Conservation (phyloP, 331 rosid genomes). For the Phaseolus coccineus region DNA sequence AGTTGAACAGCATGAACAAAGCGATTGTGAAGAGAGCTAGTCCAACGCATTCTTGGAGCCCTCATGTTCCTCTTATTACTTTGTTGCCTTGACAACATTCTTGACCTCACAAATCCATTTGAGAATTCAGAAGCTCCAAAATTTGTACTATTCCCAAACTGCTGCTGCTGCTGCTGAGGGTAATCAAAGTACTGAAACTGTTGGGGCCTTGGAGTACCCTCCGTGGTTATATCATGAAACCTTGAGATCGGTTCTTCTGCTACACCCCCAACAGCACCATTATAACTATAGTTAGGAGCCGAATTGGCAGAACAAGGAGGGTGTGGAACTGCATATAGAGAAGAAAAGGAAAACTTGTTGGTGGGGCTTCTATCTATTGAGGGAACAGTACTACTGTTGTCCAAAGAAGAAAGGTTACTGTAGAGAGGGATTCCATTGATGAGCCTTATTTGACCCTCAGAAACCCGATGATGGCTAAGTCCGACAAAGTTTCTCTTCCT, state of each 20-base stretch:
- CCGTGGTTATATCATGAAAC: conserved; percentile 70
- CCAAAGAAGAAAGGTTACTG: conserved; percentile 43
- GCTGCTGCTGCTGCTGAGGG: conserved; percentile 49
- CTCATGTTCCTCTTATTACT: conserved; percentile 75
- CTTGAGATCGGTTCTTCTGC: conserved; percentile 45
- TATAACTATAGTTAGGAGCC: conserved; percentile 21
- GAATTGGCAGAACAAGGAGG: conserved; percentile 41
- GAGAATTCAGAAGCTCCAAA: conserved; percentile 56
- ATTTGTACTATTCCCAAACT: conserved; percentile 43
- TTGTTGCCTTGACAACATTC: conserved; percentile 59
- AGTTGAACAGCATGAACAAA: conserved; percentile 92
- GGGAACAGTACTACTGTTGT: not conserved
- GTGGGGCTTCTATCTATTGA: conserved; percentile 34
- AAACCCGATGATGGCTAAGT: conserved; percentile 39
- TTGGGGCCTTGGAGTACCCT: conserved; percentile 47
- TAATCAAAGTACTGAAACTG: conserved; percentile 45
- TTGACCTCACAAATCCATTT: conserved; percentile 63
- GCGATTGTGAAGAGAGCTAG: conserved; percentile 86
- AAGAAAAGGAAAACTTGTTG: conserved; percentile 39
- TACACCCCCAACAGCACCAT: conserved; percentile 35
- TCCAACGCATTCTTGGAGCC: conserved; percentile 99
- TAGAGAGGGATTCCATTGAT: conserved; percentile 78
- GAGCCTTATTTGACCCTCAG: conserved; percentile 49
- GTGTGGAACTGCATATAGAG: conserved; percentile 45
- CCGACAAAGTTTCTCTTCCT: conserved; percentile 40